Base-by-base conservation (phyloP, 352 stramenopile species). In the Hyaloperonospora brassicae region DNA sequence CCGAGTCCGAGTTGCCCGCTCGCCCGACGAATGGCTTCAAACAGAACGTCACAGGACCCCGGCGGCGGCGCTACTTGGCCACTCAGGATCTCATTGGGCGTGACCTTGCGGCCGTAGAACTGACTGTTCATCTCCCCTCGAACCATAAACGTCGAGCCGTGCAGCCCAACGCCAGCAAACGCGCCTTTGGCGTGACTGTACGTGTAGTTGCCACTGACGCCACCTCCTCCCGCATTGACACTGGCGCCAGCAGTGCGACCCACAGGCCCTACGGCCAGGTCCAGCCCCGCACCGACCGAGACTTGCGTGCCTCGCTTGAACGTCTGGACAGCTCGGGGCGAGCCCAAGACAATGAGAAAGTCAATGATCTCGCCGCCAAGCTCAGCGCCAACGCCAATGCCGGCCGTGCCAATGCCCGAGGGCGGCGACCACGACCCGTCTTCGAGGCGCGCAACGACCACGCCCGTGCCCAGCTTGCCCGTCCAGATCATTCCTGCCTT, bases 271-370 rank as follows among this genome's bases (percentile, higher is more conserved):
- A 93, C 66, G 0, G 84, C 79, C 40, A 94, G 60, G 25, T 94
- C 84, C 21, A 94, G 41, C 0, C 79, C 84, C 1, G 84, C 81
- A 35, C 84, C 84, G 9, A 94, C 72, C 2, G 77, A 89, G 22
- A 92, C 72, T 47, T 94, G 84, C 25, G 79, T 87, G 30, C 81
- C 81, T 48, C 84, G 84, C 56, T 90, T 92, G 64, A 94, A 94
- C 38, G 76, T 89, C 23, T 84, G 76, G 39, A 94, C 73, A 38
- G 84, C 79, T 36, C 57, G 70, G 3, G 54, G 59, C 0, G 84
- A 93, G 65, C 82, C 80, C 39, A 95, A 61, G 2, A 95, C 66
- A 62, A 95, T 95, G 76, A 95, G 89, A 45, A 93, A 95, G 43
- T 95, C 83, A 56, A 92, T 76, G 60, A 94, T 86, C 52, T 94